Percentiles rank a stretch among this genome's conserved stretches.
Evolutionary conservation across 169 alveolate genomes (phyloP).

Genomic region (Plasmodium knowlesi): DNA sequence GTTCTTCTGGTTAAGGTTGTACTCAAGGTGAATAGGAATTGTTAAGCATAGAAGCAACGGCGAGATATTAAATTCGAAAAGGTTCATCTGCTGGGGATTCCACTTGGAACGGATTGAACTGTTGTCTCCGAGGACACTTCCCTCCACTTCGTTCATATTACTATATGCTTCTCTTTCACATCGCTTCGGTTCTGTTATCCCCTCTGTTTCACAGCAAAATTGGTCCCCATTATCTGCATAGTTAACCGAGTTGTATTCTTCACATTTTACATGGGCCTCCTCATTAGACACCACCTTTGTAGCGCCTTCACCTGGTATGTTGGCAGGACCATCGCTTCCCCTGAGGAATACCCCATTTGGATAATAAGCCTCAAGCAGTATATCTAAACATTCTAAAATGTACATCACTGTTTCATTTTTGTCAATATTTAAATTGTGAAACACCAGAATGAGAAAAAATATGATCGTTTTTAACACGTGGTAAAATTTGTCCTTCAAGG

Average conservation of each 20-base stretch:
- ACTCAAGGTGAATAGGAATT: conserved; percentile 51
- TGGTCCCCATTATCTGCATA: background rate
- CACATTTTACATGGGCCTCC: background rate
- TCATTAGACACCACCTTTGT: background rate
- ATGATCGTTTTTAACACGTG: conserved; percentile 58
- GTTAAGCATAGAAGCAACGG: conserved; percentile 68
- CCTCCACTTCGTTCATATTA: background rate
- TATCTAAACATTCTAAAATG: conserved; percentile 63
- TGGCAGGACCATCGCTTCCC: background rate
- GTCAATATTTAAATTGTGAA: conserved; percentile 53
- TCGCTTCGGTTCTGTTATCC: background rate
- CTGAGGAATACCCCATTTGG: background rate
- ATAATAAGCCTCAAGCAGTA: conserved; percentile 43
- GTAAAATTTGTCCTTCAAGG: conserved; percentile 10
- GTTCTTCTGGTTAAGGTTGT: conserved; percentile 20
- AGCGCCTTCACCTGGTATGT: background rate
- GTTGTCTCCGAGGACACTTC: background rate
- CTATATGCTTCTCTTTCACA: background rate
- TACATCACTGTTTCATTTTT: conserved; percentile 40
- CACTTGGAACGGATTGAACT: background rate
- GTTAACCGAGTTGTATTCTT: background rate
- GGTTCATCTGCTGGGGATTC: background rate
- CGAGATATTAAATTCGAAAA: conserved; percentile 61
- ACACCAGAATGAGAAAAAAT: conserved; percentile 37
- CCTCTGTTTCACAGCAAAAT: background rate